Evolutionary conservation across 495 filamentous ascomycete genomes (phyloP).

Genomic region (Thermochaetoides thermophila): DNA sequence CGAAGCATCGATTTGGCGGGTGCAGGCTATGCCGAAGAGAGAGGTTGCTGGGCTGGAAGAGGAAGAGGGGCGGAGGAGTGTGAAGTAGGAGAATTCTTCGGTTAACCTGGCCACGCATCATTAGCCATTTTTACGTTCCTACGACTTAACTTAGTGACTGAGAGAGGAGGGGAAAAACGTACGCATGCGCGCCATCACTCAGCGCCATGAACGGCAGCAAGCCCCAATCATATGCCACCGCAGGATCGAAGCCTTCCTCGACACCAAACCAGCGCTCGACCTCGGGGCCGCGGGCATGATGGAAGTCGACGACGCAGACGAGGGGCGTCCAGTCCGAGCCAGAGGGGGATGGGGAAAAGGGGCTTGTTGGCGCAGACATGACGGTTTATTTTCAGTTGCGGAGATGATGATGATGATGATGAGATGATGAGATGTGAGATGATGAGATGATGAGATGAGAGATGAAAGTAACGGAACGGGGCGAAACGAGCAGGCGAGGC

Average conservation of each 20-base stretch:
- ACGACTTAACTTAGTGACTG: not conserved
- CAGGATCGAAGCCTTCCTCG: slow-evolving; percentile 64
- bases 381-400: too few relatives aligned
- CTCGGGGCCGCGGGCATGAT: slow-evolving; percentile 92
- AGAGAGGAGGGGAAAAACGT: slow-evolving; percentile 19
- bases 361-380: not conserved
- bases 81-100: slow-evolving; percentile 98
- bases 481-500: too few relatives aligned
- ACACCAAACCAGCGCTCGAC: slow-evolving; percentile 82
- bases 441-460: too few relatives aligned
- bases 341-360: not conserved
- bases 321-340: slow-evolving; percentile 38
- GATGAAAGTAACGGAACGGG: too few relatives aligned
- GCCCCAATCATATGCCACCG: slow-evolving; percentile 78
- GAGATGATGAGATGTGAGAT: too few relatives aligned
- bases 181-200: slow-evolving; percentile 90
- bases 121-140: not conserved
- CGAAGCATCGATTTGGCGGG: slow-evolving; percentile 72
- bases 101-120: slow-evolving; percentile 39
- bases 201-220: slow-evolving; percentile 96
- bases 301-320: slow-evolving; percentile 88
- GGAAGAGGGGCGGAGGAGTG: slow-evolving; percentile 57
- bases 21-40: slow-evolving; percentile 92
- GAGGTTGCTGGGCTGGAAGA: slow-evolving; percentile 51
- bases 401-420: too few relatives aligned